Base-by-base conservation (phyloP, 805 yeast species). In the Maudiozyma barnettii region DNA sequence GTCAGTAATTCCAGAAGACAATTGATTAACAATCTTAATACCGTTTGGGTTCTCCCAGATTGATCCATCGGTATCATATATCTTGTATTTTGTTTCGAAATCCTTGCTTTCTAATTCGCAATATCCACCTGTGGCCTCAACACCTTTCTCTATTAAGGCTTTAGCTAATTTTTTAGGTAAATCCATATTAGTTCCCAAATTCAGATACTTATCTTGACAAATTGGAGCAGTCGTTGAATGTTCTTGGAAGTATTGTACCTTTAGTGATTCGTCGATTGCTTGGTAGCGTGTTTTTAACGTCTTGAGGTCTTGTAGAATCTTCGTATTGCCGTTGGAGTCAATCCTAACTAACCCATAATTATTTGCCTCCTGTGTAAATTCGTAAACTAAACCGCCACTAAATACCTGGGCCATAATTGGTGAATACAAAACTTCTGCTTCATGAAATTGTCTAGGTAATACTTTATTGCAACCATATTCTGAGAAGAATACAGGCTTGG, bases 391-490 rank as follows among this genome's bases (percentile, higher is more conserved):
- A 0, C 95, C 97, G 7, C 97, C 97, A 47, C 87, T 77, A 59
- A 90, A 87, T 1, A 80, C 83, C 13, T 73, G 73, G 22, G 79
- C 70, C 97, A 90, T 89, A 39, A 77, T 77, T 9, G 68, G 62
- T 0, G 95, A 82, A 58, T 78, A 87, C 20, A 90, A 69, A 2
- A 86, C 71, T 18, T 70, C 72, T 22, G 88, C 77, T 61, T 90
- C 97, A 39, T 82, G 86, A 65, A 90, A 90, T 5, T 66, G 55
- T 51, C 97, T 75, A 2, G 97, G 97, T 22, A 70, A 65, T 2
- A 89, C 82, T 50, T 78, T 81, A 59, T 89, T 89, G 66, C 97
- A 89, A 5, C 97, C 97, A 67, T 79, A 88, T 69, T 91, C 98
- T 1, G 96, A 87, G 45, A 91, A 77, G 63, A 91, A 84, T 0